A percentile compares a stretch with the other conserved stretches of the same genome.
These are phyloP conservation scores for Jatropha multifida DNA, from an alignment of 441 rosid genomes.

Conservation along the genomic window DNA sequence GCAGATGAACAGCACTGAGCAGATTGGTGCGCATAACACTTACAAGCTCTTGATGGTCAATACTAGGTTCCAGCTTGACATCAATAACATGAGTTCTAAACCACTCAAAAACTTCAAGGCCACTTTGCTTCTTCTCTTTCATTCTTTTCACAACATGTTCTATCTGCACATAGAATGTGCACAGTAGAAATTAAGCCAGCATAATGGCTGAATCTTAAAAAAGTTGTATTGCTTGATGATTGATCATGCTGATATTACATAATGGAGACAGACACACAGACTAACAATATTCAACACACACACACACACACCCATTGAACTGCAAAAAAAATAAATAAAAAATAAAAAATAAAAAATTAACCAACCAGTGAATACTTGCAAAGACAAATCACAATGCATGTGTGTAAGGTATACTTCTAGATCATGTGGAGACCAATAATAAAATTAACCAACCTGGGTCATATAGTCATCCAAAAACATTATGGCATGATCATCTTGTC, in stretches of 20 bases:
- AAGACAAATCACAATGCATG: not conserved
- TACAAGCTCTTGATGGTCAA: conserved; percentile 76
- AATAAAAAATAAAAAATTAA: too few relatives aligned
- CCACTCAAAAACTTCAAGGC: conserved; percentile 71
- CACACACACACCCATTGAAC: not conserved
- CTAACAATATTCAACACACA: not conserved
- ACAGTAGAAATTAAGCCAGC: conserved; percentile 19
- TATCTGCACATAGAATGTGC: conserved; percentile 40
- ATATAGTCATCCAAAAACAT: conserved; percentile 86
- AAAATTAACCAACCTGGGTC: conserved; percentile 52
- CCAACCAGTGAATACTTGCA: conserved; percentile 1
- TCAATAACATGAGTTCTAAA: conserved; percentile 73
- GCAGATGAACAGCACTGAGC: conserved; percentile 1
- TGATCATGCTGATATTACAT: not conserved
- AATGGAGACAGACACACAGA: too few relatives aligned
- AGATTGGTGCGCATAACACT: conserved; percentile 32
- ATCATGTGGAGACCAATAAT: not conserved
- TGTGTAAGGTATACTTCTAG: conserved; percentile 3
- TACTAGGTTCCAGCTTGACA: conserved; percentile 73
- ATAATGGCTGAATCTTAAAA: conserved; percentile 5
- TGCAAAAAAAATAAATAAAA: conserved; percentile 3
- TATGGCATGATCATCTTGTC: conserved; percentile 91
- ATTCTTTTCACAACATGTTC: conserved; percentile 60
- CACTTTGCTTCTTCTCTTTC: conserved; percentile 58
- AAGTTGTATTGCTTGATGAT: not conserved